Evolutionary conservation across 495 filamentous ascomycete genomes (phyloP).

Genomic region (Recurvomyces mirabilis): DNA sequence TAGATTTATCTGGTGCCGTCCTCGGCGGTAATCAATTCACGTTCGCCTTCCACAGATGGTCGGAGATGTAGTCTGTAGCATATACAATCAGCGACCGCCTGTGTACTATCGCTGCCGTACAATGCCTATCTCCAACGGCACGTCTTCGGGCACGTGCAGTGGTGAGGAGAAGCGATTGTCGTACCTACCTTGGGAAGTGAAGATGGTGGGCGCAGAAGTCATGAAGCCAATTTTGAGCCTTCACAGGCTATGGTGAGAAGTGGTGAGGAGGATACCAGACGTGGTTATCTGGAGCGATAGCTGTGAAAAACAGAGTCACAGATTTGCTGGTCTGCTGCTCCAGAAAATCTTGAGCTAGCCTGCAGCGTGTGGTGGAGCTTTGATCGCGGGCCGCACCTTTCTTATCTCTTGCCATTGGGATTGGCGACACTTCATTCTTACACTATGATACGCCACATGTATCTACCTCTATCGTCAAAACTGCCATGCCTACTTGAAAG

Average conservation of each 20-base stretch:
- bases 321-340: too few relatives aligned
- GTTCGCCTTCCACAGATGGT: constrained; percentile 9
- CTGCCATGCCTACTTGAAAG: too few relatives aligned
- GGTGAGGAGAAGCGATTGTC: neutral
- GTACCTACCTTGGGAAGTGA: constrained; percentile 2
- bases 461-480: too few relatives aligned
- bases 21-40: constrained; percentile 3
- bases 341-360: too few relatives aligned
- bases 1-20: neutral
- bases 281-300: neutral
- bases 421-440: too few relatives aligned
- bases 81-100: constrained; percentile 2
- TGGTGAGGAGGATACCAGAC: neutral
- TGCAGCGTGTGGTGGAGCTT: too few relatives aligned
- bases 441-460: too few relatives aligned
- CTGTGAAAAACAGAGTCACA: too few relatives aligned
- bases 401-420: too few relatives aligned
- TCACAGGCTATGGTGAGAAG: neutral
- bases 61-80: constrained; percentile 3
- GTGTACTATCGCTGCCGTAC: too few relatives aligned
- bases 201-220: constrained; percentile 6
- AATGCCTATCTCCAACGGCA: neutral
- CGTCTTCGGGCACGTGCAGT: neutral
- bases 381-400: too few relatives aligned
- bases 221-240: constrained; percentile 4